These are phyloP conservation scores for Solanum verrucosum DNA, from an alignment of 257 asterid genomes.

Conservation along the genomic window DNA sequence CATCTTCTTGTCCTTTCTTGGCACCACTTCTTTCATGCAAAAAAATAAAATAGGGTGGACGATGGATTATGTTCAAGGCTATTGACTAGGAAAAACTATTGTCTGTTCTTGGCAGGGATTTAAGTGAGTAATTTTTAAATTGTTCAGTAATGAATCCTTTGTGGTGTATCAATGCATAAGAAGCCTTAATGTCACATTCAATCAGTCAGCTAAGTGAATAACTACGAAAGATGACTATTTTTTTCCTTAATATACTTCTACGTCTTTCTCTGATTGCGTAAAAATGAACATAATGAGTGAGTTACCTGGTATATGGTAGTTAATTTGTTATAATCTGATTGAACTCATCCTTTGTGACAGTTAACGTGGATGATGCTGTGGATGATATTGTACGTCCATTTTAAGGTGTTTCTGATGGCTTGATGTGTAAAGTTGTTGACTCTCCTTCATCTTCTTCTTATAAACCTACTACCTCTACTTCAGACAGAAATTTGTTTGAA, in stretches of 20 bases:
- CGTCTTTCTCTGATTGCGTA: background rate
- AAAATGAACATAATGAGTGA: background rate
- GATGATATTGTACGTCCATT: constrained; percentile 25
- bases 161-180: background rate
- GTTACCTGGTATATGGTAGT: background rate
- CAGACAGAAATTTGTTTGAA: too few relatives aligned
- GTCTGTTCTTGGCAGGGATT: background rate
- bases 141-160: background rate
- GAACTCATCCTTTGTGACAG: constrained; percentile 22
- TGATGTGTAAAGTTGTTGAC: too few relatives aligned
- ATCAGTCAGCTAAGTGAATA: background rate
- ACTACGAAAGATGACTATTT: background rate
- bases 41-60: background rate
- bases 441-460: too few relatives aligned
- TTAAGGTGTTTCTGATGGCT: too few relatives aligned
- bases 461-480: too few relatives aligned
- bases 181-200: background rate
- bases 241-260: background rate
- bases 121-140: background rate
- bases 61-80: background rate
- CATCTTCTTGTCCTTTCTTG: background rate
- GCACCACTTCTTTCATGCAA: background rate
- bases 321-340: background rate
- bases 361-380: constrained; percentile 96
- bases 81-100: background rate